Conservation (phyloP, 2,329 filamentous ascomycete species). For the Xylaria sp. region DNA sequence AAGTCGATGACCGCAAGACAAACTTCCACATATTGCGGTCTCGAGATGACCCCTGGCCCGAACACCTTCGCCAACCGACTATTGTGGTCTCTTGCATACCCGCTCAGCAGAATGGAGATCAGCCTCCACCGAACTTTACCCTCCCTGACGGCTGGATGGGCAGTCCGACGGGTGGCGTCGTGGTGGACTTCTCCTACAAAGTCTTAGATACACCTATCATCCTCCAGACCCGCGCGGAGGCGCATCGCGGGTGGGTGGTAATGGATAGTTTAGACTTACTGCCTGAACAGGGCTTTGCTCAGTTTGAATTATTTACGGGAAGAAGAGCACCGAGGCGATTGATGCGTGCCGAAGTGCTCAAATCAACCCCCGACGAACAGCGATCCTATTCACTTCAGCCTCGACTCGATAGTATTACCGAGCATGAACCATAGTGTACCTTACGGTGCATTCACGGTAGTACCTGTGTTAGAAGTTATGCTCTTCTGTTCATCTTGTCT, state of each 20-base stretch:
- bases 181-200: slow-evolving; percentile 80
- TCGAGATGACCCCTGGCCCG: slow-evolving; percentile 71
- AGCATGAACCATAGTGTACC: slow-evolving; percentile 51
- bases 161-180: slow-evolving; percentile 78
- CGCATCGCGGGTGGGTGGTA: slow-evolving; percentile 74
- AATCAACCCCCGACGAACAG: slow-evolving; percentile 56
- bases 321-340: slow-evolving; percentile 73
- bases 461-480: no score
- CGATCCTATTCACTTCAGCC: slow-evolving; percentile 54
- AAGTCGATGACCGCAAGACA: slow-evolving; percentile 55
- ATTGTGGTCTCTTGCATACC: slow-evolving; percentile 82
- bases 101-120: slow-evolving; percentile 71
- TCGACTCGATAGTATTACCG: slow-evolving; percentile 53
- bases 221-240: slow-evolving; percentile 70
- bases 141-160: slow-evolving; percentile 75
- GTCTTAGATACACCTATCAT: slow-evolving; percentile 77
- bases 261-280: slow-evolving; percentile 80
- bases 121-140: slow-evolving; percentile 74
- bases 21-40: slow-evolving; percentile 68
- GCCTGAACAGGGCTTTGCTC: slow-evolving; percentile 81
- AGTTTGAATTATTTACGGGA: slow-evolving; percentile 84
- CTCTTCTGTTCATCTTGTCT: no score
- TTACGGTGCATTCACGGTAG: not conserved
- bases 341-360: slow-evolving; percentile 74
- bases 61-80: slow-evolving; percentile 70